phyloP scores from a whole-genome alignment of 2,329 filamentous ascomycete genomes.

The Gaeumannomyces sp. region DNA sequence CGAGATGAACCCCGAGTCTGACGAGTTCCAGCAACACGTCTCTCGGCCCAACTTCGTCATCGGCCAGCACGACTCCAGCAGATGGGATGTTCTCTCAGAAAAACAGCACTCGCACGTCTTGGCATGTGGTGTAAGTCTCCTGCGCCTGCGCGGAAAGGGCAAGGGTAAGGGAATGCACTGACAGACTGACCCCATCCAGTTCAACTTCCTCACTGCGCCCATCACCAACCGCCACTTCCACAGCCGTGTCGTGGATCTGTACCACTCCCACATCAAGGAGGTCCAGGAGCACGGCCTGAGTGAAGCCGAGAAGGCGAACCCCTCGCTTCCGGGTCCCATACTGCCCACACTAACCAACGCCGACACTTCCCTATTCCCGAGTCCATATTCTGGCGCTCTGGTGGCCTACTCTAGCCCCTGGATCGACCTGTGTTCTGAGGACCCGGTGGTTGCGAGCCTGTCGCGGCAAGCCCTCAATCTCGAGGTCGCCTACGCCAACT shows the following conservation, averaged over 20 bases:
- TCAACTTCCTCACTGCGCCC: slow-evolving; percentile 71
- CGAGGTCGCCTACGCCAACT: slow-evolving; percentile 90
- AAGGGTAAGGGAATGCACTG: slow-evolving; percentile 10
- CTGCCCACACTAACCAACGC: slow-evolving; percentile 67
- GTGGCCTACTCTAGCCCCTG: slow-evolving; percentile 80
- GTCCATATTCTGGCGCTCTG: slow-evolving; percentile 62
- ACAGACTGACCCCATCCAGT: slow-evolving; percentile 41
- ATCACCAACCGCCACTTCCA: slow-evolving; percentile 72
- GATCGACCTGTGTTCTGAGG: slow-evolving; percentile 81
- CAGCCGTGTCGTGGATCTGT: slow-evolving; percentile 56
- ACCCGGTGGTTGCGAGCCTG: slow-evolving; percentile 77
- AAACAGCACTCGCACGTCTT: slow-evolving; percentile 61
- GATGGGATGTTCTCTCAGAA: slow-evolving; percentile 54
- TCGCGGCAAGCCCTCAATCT: slow-evolving; percentile 86
- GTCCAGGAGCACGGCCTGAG: slow-evolving; percentile 27
- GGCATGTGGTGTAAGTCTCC: slow-evolving; percentile 56
- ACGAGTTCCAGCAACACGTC: slow-evolving; percentile 19
- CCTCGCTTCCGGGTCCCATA: slow-evolving; percentile 48
- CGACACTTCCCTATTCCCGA: slow-evolving; percentile 69
- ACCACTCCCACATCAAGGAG: slow-evolving; percentile 49
- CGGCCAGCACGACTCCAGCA: slow-evolving; percentile 65
- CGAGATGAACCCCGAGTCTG: slow-evolving; percentile 17
- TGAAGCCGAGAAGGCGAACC: slow-evolving; percentile 35
- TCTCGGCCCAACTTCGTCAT: slow-evolving; percentile 54
- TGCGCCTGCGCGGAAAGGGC: neutral